Evolutionary conservation across 2,329 filamentous ascomycete genomes (phyloP).

Genomic region (Fulvia fulva): DNA sequence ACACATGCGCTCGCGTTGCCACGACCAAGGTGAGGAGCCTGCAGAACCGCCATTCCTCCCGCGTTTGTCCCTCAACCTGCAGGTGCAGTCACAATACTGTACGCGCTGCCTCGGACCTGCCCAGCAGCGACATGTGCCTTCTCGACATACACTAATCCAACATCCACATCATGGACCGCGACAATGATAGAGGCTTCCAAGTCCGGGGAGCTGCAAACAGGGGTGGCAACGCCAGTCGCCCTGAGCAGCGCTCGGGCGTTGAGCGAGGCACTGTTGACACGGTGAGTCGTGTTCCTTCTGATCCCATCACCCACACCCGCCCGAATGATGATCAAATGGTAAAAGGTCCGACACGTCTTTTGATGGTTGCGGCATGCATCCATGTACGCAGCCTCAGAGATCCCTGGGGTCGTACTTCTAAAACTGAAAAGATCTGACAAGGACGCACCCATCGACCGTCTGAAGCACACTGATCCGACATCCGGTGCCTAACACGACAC

Average conservation of each 20-base stretch:
- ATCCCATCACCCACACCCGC: neutral
- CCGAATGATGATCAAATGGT: slow-evolving; percentile 55
- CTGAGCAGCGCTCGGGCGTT: neutral
- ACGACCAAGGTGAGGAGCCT: neutral
- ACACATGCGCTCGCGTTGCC: neutral
- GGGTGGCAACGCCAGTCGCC: neutral
- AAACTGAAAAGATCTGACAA: slow-evolving; percentile 74
- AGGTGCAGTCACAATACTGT: too few species aligned
- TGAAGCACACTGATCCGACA: neutral
- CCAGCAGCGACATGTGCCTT: neutral
- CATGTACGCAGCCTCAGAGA: slow-evolving; percentile 23
- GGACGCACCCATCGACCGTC: neutral
- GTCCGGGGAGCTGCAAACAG: neutral
- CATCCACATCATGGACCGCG: neutral
- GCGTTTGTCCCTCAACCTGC: neutral
- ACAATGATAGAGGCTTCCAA: neutral
- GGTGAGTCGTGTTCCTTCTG: slow-evolving; percentile 1
- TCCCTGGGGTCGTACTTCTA: slow-evolving; percentile 24
- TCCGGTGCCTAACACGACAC: neutral
- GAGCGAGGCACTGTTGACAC: neutral
- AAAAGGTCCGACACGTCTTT: slow-evolving; percentile 58
- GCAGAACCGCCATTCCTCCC: neutral
- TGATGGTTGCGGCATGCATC: slow-evolving; percentile 41
- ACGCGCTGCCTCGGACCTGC: neutral
- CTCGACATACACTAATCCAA: neutral